Percentiles rank a stretch among this genome's conserved stretches.
Evolutionary conservation across 2,329 filamentous ascomycete species (phyloP).

Genomic region (Phoma sp.): DNA sequence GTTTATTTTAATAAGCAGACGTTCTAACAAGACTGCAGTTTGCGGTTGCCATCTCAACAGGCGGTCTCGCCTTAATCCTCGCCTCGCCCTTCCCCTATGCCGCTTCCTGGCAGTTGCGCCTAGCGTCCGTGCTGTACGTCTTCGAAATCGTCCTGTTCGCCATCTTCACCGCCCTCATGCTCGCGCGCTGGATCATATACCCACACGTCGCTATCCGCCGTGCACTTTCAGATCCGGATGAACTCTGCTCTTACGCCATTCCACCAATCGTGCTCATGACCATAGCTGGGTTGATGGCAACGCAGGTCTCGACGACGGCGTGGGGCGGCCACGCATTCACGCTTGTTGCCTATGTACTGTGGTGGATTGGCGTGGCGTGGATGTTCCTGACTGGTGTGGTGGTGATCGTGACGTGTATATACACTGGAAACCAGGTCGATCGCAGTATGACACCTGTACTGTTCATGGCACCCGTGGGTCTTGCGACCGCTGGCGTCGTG

Average conservation of each 20-base stretch:
- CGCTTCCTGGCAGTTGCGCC: constrained; percentile 10
- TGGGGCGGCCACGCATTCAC: constrained; percentile 15
- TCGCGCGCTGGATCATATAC: constrained; percentile 10
- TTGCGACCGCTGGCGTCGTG: constrained; percentile 7
- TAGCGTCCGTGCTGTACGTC: constrained; percentile 10
- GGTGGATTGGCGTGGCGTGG: constrained; percentile 14
- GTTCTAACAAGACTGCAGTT: background rate
- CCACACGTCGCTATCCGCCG: constrained; percentile 11
- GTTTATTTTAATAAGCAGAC: background rate
- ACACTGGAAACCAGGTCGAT: constrained; percentile 12
- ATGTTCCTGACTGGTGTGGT: constrained; percentile 11
- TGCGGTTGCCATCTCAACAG: constrained; percentile 9
- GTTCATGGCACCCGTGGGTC: constrained; percentile 13
- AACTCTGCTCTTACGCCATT: constrained; percentile 13
- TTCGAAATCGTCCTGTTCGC: constrained; percentile 5
- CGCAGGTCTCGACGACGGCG: constrained; percentile 2
- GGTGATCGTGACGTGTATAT: constrained; percentile 11
- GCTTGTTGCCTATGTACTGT: constrained; percentile 9
- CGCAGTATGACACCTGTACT: constrained; percentile 13
- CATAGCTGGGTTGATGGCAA: constrained; percentile 8
- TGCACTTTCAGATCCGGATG: constrained; percentile 8
- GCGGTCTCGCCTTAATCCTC: constrained; percentile 11
- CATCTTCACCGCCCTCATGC: background rate
- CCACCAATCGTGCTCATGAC: constrained; percentile 12
- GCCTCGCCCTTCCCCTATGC: constrained; percentile 10